phyloP scores from a whole-genome alignment of 2,329 filamentous ascomycete species.

The Simplicillium aogashimaense region DNA sequence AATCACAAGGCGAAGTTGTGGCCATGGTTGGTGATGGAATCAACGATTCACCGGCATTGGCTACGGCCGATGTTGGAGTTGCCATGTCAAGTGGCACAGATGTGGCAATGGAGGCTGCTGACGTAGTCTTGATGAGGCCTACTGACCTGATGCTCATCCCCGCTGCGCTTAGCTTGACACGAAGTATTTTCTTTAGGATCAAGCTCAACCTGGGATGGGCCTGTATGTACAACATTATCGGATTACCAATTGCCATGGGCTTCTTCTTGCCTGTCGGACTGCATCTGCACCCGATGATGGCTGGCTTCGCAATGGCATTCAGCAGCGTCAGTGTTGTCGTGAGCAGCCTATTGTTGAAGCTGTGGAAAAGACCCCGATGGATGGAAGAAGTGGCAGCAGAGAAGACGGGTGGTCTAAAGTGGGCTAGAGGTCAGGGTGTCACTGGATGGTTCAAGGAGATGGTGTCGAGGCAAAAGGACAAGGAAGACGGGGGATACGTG shows the following conservation, averaged over 20 bases:
- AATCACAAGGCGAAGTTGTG: constrained; percentile 64
- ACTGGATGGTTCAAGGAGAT: constrained; percentile 32
- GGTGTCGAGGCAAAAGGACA: constrained; percentile 23
- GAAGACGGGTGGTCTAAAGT: constrained; percentile 35
- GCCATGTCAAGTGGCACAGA: constrained; percentile 89
- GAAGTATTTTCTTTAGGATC: constrained; percentile 82
- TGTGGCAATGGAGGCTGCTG: constrained; percentile 94
- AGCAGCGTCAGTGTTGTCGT: constrained; percentile 85
- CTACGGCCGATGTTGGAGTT: constrained; percentile 86
- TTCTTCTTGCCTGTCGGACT: constrained; percentile 84
- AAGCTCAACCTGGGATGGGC: constrained; percentile 90
- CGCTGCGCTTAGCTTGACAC: constrained; percentile 69
- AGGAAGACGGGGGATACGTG: constrained; percentile 48
- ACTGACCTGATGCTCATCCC: constrained; percentile 91
- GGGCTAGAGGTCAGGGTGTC: constrained; percentile 31
- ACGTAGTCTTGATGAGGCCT: constrained; percentile 90
- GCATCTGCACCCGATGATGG: constrained; percentile 86
- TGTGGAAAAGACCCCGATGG: constrained; percentile 78
- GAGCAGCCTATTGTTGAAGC: constrained; percentile 73
- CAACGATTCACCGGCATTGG: constrained; percentile 93
- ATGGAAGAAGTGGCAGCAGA: constrained; percentile 65
- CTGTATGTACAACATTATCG: constrained; percentile 84
- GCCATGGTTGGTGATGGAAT: constrained; percentile 98
- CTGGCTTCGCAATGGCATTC: constrained; percentile 86
- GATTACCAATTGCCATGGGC: constrained; percentile 94